Percentiles rank a stretch among this genome's conserved stretches.
These are phyloP conservation scores for Nematodospora anomalae DNA, from an alignment of 1,139 yeast species.

Conservation along the genomic window DNA sequence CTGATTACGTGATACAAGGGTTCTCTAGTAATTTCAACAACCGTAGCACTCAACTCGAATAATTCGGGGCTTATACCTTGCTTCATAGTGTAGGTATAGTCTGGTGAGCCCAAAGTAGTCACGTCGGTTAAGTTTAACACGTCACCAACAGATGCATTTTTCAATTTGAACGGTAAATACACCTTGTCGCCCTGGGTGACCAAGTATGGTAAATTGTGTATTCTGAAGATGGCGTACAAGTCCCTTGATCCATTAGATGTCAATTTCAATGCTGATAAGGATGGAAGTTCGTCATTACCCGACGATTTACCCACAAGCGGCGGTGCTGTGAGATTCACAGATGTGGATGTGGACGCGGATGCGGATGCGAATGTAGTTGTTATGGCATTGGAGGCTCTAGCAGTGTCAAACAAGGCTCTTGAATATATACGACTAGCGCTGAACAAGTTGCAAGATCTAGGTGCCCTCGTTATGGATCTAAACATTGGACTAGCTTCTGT, in stretches of 20 bases:
- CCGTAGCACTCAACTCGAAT: conserved; percentile 70
- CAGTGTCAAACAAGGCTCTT: neutral
- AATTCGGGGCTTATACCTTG: conserved; percentile 39
- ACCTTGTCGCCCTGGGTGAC: conserved; percentile 90
- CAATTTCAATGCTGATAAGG: conserved; percentile 53
- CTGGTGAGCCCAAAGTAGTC: conserved; percentile 80
- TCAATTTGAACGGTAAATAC: conserved; percentile 73
- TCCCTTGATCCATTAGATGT: conserved; percentile 51
- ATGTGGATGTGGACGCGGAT: neutral
- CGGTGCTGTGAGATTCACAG: conserved; percentile 2
- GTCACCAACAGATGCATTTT: conserved; percentile 80
- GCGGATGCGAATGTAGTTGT: conserved; percentile 4
- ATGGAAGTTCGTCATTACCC: neutral
- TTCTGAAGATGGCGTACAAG: conserved; percentile 77
- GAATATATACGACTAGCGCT: neutral
- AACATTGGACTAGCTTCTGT: no score
- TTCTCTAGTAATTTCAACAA: conserved; percentile 82
- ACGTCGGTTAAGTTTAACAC: conserved; percentile 69
- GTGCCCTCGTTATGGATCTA: neutral
- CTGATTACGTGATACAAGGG: conserved; percentile 62
- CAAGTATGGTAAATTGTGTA: conserved; percentile 82
- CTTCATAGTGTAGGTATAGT: conserved; percentile 56
- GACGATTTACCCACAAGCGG: neutral
- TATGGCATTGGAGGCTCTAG: conserved; percentile 7
- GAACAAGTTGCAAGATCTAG: no score